Evolutionary conservation across 176 grass and related monocot genomes (phyloP).

Genomic region (Carex kokanica): DNA sequence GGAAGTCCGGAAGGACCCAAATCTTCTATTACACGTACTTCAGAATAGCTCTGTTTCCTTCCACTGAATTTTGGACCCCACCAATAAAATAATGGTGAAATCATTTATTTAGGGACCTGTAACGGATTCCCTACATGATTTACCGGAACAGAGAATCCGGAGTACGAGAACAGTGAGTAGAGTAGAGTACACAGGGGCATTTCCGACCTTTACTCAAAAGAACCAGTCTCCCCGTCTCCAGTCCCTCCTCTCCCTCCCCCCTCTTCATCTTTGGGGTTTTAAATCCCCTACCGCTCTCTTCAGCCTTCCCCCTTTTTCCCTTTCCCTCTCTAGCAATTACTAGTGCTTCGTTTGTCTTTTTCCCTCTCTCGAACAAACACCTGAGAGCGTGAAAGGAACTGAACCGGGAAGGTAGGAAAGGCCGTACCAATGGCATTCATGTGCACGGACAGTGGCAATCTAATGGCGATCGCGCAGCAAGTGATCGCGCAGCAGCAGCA

Average conservation of each 20-base stretch:
- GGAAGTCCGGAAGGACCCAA: neutral
- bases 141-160: neutral
- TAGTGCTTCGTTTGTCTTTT: neutral
- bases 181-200: constrained; percentile 6
- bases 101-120: neutral
- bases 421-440: constrained; percentile 74
- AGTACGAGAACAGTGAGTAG: neutral
- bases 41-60: neutral
- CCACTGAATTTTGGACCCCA: neutral
- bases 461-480: constrained; percentile 99
- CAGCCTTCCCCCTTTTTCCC: constrained; percentile 25
- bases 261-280: constrained; percentile 46
- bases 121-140: neutral
- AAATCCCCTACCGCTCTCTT: constrained; percentile 63
- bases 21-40: neutral
- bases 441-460: constrained; percentile 98
- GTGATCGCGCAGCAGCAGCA: constrained; percentile 96
- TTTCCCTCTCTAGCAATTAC: neutral
- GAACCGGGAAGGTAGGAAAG: neutral
- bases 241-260: neutral
- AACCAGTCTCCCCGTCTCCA: constrained; percentile 8
- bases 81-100: neutral
- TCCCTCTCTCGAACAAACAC: neutral
- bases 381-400: neutral
- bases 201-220: neutral